A percentile compares a stretch with the other conserved stretches of the same genome.
phyloP scores from a whole-genome alignment of 352 stramenopile species.

The Phytophthora litchii region DNA sequence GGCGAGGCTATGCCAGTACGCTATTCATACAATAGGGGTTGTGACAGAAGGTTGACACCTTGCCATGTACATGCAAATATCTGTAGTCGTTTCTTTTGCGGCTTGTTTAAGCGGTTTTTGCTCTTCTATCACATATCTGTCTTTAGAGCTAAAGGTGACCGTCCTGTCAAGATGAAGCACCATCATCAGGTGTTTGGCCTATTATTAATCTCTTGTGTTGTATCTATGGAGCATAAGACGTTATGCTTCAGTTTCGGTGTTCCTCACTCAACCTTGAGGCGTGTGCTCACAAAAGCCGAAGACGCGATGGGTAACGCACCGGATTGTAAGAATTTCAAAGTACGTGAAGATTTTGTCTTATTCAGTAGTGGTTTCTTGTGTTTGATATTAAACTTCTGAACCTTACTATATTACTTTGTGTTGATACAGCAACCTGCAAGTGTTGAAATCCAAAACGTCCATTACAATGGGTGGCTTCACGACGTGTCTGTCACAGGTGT shows the following conservation, averaged over 20 bases:
- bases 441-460: conserved; percentile 12
- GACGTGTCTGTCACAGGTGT: conserved; percentile 11
- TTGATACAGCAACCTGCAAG: neutral
- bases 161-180: conserved; percentile 10
- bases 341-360: conserved; percentile 20
- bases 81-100: no score
- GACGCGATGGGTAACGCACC: neutral
- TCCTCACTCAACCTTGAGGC: conserved; percentile 1
- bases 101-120: neutral
- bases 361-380: no score
- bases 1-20: no score
- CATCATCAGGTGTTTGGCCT: conserved; percentile 19
- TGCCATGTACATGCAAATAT: no score
- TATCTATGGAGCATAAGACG: conserved; percentile 5
- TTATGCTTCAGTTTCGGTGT: conserved; percentile 9
- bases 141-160: neutral
- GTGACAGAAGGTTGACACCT: no score
- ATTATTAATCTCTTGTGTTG: conserved; percentile 22
- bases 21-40: no score
- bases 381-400: conserved; percentile 19
- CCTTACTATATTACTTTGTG: neutral
- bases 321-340: conserved; percentile 11
- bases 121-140: neutral
- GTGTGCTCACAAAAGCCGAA: neutral
- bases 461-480: conserved; percentile 27